Conservation (phyloP, 1,284 basidiomycete genomes). For the Gymnopus androsaceus region DNA sequence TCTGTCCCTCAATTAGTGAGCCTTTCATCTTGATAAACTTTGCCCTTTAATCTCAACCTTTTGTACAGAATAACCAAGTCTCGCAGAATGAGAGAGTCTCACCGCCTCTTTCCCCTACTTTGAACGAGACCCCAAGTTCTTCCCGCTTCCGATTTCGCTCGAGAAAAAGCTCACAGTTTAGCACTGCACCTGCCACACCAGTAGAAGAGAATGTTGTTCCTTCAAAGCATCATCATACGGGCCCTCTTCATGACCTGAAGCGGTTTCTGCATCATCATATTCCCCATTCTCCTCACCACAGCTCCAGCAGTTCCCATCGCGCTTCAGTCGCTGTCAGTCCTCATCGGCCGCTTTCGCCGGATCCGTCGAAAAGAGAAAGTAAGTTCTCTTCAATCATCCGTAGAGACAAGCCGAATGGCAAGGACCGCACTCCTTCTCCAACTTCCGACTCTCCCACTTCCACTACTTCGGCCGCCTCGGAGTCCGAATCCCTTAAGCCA, state of each 20-base stretch:
- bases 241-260: conserved; percentile 87
- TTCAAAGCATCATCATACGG: conserved; percentile 33
- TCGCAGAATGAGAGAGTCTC: background rate
- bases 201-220: conserved; percentile 28
- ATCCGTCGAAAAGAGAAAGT: conserved; percentile 22
- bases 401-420: conserved; percentile 34
- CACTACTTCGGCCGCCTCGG: conserved; percentile 17
- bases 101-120: conserved; percentile 7
- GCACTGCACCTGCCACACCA: conserved; percentile 26
- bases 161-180: conserved; percentile 14
- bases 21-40: background rate
- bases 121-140: conserved; percentile 5
- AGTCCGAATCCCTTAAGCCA: conserved; percentile 15
- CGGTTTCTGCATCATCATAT: conserved; percentile 91
- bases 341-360: conserved; percentile 10
- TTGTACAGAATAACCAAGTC: background rate
- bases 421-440: conserved; percentile 42
- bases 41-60: background rate
- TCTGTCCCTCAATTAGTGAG: conserved; percentile 8
- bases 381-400: conserved; percentile 34
- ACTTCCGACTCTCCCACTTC: conserved; percentile 27
- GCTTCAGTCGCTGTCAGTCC: conserved; percentile 13
- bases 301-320: conserved; percentile 5
- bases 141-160: conserved; percentile 19
- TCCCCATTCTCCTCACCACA: conserved; percentile 42